Conservation (phyloP, 2,329 filamentous ascomycete species). For the Apiospora phragmitis region DNA sequence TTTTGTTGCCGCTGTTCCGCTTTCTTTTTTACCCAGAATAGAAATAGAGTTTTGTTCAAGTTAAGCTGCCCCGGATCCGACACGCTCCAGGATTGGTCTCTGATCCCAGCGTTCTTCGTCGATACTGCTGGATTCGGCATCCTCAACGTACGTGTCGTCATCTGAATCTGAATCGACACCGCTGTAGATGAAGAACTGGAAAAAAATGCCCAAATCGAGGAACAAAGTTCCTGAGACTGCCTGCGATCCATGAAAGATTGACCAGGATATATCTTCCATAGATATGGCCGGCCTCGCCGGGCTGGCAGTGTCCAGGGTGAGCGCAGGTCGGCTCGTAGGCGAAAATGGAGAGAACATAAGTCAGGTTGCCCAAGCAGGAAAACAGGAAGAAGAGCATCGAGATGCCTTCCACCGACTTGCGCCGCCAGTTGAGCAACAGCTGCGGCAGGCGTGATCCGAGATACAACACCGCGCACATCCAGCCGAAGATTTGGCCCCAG, state of each 20-base stretch:
- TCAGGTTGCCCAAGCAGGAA: conserved; percentile 91
- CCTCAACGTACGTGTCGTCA: conserved; percentile 26
- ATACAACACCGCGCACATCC: conserved; percentile 86
- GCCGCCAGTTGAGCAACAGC: conserved; percentile 85
- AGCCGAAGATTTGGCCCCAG: conserved; percentile 89
- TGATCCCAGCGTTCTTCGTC: conserved; percentile 29
- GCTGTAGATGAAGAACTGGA: conserved; percentile 87
- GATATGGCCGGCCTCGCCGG: conserved; percentile 64
- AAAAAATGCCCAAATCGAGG: conserved; percentile 83
- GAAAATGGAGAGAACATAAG: conserved; percentile 88
- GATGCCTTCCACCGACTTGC: conserved; percentile 91
- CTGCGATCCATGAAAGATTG: conserved; percentile 87
- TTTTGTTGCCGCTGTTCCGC: background rate
- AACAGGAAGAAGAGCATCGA: conserved; percentile 96
- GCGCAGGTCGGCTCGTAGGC: conserved; percentile 79
- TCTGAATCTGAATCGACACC: conserved; percentile 35
- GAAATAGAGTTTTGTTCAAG: background rate
- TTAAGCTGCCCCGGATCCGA: conserved; percentile 20
- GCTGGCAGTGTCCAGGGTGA: conserved; percentile 50
- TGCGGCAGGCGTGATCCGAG: conserved; percentile 89
- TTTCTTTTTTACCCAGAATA: background rate
- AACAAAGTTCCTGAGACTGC: conserved; percentile 85
- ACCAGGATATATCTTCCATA: conserved; percentile 85
- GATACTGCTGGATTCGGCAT: conserved; percentile 28
- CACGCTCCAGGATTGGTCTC: conserved; percentile 30